These are phyloP conservation scores for Cryptosporidium sp. DNA, from an alignment of 169 alveolate genomes.

Conservation along the genomic window DNA sequence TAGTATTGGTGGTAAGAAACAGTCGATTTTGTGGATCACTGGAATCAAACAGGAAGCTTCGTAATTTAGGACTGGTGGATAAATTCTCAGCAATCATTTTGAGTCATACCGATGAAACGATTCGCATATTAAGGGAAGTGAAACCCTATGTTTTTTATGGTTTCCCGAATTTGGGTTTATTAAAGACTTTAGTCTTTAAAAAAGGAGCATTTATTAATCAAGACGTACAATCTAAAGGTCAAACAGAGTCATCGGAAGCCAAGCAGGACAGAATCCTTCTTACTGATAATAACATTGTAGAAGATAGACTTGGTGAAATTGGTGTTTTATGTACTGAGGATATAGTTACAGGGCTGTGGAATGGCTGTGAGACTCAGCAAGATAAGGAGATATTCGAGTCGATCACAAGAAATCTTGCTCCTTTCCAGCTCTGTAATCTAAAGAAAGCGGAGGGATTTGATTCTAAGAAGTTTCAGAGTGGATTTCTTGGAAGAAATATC, in stretches of 20 bases:
- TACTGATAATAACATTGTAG: constrained; percentile 82
- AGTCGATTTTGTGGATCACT: constrained; percentile 66
- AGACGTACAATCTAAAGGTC: neutral
- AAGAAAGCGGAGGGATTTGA: constrained; percentile 77
- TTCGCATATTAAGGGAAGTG: constrained; percentile 24
- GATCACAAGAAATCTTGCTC: constrained; percentile 39
- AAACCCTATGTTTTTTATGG: constrained; percentile 71
- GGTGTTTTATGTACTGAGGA: constrained; percentile 83
- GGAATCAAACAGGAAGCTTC: constrained; percentile 26
- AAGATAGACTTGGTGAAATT: constrained; percentile 79
- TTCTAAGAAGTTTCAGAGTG: constrained; percentile 75
- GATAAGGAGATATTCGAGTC: constrained; percentile 23
- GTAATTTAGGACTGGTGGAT: constrained; percentile 18
- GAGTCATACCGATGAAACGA: constrained; percentile 48
- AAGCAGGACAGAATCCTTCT: constrained; percentile 64
- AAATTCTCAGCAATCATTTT: constrained; percentile 44
- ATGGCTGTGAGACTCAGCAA: constrained; percentile 54
- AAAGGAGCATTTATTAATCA: constrained; percentile 51
- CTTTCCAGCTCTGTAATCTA: constrained; percentile 74
- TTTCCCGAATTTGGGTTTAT: constrained; percentile 31
- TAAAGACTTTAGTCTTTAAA: constrained; percentile 32
- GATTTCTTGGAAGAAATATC: constrained; percentile 63
- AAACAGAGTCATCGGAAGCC: neutral
- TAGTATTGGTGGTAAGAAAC: constrained; percentile 60
- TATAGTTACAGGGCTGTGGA: constrained; percentile 76